Base-by-base conservation (phyloP, 169 alveolate species). In the Cryptosporidium felis region DNA sequence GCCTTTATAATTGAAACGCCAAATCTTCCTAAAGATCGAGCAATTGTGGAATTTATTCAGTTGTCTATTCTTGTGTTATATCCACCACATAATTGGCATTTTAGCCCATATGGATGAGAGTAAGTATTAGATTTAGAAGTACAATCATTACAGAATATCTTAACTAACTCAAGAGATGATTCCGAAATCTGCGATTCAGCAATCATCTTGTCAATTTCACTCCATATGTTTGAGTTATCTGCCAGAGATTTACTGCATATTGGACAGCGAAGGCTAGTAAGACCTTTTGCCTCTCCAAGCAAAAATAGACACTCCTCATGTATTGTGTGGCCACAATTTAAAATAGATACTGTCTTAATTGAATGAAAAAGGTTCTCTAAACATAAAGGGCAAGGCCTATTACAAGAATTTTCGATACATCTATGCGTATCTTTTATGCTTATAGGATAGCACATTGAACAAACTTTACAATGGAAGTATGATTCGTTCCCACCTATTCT, bases 391-490 rank as follows among this genome's bases (percentile, higher is more conserved):
- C 92, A 89, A 45, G 88, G 88, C 23, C 80, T 62, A 45, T 59
- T 80, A 81, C 89, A 82, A n/a, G 91, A 89, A n/a, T 81, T 82
- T 21, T 82, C 91, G 59, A 89, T 79, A 60, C 92, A 89, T 21
- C 61, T 89, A 90, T 89, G 92, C 0, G 80, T 80, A 16, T 82
- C 89, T 18, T 60, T 85, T 23, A 82, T 58, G 30, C 47, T 62
- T 14, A 45, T 16, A 3, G 91, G 90, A 82, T 89, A 89, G 58
- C 92, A 89, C 82, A 89, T 89, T 34, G 89, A 82, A 65, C 92
- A 89, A 8, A 85, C 80, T 5, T 80, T 56, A 79, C 96, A 94
- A 82, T 94, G 96, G 38, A 92, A 94, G 80, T 32, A 88, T 44
- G 91, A 82, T 34, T 89, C 93, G 18, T 56, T 51, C 0, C 92